These are phyloP conservation scores for Alternaria alternata DNA, from an alignment of 2,329 filamentous ascomycete species.

Conservation along the genomic window DNA sequence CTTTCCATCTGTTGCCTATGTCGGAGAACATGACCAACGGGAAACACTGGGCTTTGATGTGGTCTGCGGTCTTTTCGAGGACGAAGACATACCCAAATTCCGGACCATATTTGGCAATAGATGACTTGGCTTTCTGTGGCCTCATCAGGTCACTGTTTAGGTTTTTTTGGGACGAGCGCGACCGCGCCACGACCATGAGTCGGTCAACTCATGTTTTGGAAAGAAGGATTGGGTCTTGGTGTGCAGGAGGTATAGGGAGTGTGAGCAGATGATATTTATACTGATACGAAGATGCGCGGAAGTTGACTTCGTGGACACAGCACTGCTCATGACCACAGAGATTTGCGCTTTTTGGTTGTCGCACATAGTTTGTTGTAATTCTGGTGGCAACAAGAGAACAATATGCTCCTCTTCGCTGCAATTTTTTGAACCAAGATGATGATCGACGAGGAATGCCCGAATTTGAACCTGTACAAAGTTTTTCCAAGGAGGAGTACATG, in stretches of 20 bases:
- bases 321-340: too few relatives aligned
- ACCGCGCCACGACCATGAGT: neutral
- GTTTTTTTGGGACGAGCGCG: too few relatives aligned
- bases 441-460: rapidly evolving
- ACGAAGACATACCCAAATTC: neutral
- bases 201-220: too few relatives aligned
- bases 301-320: too few relatives aligned
- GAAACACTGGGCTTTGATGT: neutral
- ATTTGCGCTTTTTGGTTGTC: too few relatives aligned
- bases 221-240: rapidly evolving
- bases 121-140: neutral
- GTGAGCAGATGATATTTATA: neutral
- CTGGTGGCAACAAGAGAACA: too few relatives aligned
- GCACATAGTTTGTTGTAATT: too few relatives aligned
- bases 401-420: too few relatives aligned
- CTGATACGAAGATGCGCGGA: neutral
- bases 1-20: neutral
- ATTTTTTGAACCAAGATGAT: too few relatives aligned
- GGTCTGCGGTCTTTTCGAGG: neutral
- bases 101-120: neutral
- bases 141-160: rapidly evolving
- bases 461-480: too few relatives aligned
- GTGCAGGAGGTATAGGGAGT: rapidly evolving
- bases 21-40: neutral
- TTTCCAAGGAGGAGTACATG: too few relatives aligned